Base-by-base conservation (phyloP, 106 monocot species). In the Dioscorea dumetorum region DNA sequence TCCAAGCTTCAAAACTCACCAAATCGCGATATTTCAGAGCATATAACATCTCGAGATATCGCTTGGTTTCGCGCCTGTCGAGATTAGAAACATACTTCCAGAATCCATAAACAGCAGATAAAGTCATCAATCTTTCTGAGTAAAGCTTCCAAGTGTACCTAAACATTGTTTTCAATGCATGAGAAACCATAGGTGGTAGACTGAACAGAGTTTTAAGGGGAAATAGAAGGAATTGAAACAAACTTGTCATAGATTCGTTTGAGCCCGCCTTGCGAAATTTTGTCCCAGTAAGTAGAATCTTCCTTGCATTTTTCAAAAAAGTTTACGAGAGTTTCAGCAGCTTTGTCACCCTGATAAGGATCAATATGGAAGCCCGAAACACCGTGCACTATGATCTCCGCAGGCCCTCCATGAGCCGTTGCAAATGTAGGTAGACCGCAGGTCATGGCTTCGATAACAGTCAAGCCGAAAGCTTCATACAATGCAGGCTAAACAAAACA, bases 11-110 rank as follows among this genome's bases (percentile, higher is more conserved):
- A 5, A 67, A 24, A 58, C 57, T 35, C 66, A 88, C 90, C 90
- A 90, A 57, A 64, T 85, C 67, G 56, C 90, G 85, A 65, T 76
- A 90, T 48, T 83, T 82, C 61, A 90, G 80, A 8, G 82, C 85
- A 61, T 90, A 90, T 61, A 90, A 80, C 90, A 90, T 90, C 80
- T 90, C 90, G 2, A 90, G 85, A 79, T 90, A 90, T 6, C 90
- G 90, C 21, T 68, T 68, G 11, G 90, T 90, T 68, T 90, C 90
- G 41, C 85, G 90, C 60, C 85, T 85, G 10, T 90, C 90, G 8
- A 90, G 78, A 68, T 86, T 85, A 15, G 90, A 90, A 21, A 90
- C 90, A 19, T 83, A 90, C 74, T 90, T 90, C 90, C 90, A 90
- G 78, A 90, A 90, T 13, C 90, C 85, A 64, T 90, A 90, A 4